phyloP scores from a whole-genome alignment of 345 rosid species.

The Eucalyptus marginata region DNA sequence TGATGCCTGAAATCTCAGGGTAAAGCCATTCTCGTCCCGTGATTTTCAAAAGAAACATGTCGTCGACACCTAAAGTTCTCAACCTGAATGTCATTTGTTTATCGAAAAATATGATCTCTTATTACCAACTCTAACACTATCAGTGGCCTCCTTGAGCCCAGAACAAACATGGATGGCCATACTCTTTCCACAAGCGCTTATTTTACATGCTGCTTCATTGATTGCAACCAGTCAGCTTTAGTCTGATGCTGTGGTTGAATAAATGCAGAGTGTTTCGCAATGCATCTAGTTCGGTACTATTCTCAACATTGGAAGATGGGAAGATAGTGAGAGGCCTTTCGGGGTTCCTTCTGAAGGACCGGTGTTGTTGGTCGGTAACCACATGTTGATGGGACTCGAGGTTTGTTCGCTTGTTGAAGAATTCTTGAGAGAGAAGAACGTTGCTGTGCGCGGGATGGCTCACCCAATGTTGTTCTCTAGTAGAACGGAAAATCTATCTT shows the following conservation, averaged over 20 bases:
- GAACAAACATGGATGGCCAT: neutral
- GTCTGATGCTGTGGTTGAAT: neutral
- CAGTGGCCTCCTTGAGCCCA: neutral
- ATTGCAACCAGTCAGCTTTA: neutral
- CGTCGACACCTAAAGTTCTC: neutral
- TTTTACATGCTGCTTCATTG: neutral
- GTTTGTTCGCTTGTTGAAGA: slow-evolving; percentile 10
- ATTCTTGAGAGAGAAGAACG: slow-evolving; percentile 23
- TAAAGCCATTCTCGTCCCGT: neutral
- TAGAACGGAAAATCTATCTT: neutral
- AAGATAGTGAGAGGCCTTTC: slow-evolving; percentile 36
- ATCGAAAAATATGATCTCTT: neutral
- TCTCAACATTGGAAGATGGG: slow-evolving; percentile 47
- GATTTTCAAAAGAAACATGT: neutral
- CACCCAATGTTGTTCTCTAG: slow-evolving; percentile 27
- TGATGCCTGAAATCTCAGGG: neutral
- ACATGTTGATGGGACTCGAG: slow-evolving; percentile 46
- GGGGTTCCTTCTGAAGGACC: slow-evolving; percentile 48
- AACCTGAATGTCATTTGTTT: neutral
- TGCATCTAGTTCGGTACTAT: slow-evolving; percentile 13
- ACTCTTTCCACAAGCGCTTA: neutral
- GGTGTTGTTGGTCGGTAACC: slow-evolving; percentile 40
- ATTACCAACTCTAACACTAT: neutral
- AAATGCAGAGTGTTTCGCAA: neutral
- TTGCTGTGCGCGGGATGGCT: slow-evolving; percentile 36